Percentiles rank a stretch among this genome's conserved stretches.
Evolutionary conservation across 176 grass and related monocot genomes (phyloP).

Genomic region (Aegilops longissima): DNA sequence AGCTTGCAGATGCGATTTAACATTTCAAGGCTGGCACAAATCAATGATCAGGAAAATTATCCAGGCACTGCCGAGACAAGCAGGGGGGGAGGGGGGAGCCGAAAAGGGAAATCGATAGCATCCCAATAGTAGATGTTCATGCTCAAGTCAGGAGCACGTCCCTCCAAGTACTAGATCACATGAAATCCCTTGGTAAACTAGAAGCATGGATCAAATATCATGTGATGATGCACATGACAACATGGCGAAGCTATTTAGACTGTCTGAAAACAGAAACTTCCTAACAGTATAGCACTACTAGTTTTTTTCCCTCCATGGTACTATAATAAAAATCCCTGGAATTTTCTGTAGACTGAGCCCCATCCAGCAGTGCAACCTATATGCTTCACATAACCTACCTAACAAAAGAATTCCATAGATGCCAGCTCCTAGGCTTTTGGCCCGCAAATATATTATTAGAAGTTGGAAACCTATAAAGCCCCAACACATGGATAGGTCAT

Average conservation of each 20-base stretch:
- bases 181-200: background rate
- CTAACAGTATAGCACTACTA: background rate
- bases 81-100: too few species aligned
- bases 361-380: background rate
- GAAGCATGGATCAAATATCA: slow-evolving; percentile 6
- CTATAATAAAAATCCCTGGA: background rate
- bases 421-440: background rate
- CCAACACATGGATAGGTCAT: background rate
- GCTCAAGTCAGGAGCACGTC: background rate
- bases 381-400: background rate
- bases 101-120: background rate
- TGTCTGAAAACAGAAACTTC: background rate
- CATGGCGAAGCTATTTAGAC: background rate
- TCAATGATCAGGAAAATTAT: too few species aligned
- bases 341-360: background rate
- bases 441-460: background rate
- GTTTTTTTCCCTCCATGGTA: background rate
- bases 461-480: background rate
- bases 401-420: slow-evolving; percentile 1
- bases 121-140: background rate
- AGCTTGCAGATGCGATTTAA: too few species aligned
- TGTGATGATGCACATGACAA: background rate
- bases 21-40: too few species aligned
- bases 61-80: too few species aligned
- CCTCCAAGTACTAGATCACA: background rate